These are phyloP conservation scores for Rhodomyrtus psidioides DNA, from an alignment of 441 rosid genomes.

Conservation along the genomic window DNA sequence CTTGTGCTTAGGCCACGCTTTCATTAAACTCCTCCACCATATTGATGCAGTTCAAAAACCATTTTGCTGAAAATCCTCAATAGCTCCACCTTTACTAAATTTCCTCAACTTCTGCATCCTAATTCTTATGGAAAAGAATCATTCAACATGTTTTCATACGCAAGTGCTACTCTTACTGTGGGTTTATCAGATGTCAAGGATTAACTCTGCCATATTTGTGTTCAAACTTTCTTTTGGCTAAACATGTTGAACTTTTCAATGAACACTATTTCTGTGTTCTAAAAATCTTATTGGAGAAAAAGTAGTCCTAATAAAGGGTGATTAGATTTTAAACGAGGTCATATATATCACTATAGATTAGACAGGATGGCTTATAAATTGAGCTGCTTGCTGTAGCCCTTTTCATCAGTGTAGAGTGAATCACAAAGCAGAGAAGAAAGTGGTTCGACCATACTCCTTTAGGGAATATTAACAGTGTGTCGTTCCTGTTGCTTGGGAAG, in stretches of 20 bases:
- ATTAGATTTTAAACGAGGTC: neutral
- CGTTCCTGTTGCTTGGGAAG: neutral
- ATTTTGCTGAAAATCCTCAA: neutral
- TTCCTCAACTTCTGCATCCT: neutral
- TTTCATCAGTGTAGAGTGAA: neutral
- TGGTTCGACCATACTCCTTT: neutral
- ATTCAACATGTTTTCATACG: neutral
- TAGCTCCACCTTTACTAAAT: neutral
- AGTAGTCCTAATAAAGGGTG: neutral
- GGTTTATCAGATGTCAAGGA: neutral
- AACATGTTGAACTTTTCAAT: neutral
- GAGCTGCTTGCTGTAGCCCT: neutral
- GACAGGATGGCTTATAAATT: neutral
- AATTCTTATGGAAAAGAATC: neutral
- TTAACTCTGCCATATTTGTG: neutral
- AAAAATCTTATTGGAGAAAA: neutral
- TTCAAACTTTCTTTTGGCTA: neutral
- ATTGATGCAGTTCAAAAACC: neutral
- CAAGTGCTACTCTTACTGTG: neutral
- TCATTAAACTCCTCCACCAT: neutral
- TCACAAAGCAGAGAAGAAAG: neutral
- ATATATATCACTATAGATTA: neutral
- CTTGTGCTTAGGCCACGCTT: neutral
- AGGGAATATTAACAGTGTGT: neutral
- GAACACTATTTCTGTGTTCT: neutral